Conservation (phyloP, 345 rosid species). For the Murraya koenigii region DNA sequence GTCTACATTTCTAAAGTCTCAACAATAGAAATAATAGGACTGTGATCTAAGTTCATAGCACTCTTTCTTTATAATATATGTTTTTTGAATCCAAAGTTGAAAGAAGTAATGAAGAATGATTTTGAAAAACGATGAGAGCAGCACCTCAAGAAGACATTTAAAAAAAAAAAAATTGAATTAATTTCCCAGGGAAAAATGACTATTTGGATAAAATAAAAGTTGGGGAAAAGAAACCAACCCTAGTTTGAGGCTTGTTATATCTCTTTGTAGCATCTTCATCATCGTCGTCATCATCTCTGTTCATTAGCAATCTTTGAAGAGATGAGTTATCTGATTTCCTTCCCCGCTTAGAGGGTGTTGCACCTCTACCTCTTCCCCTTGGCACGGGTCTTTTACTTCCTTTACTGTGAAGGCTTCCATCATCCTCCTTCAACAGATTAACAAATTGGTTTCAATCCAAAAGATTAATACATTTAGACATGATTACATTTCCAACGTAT, state of each 20-base stretch:
- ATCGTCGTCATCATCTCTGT: conserved; percentile 66
- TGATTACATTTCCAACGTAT: background rate
- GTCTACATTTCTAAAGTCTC: background rate
- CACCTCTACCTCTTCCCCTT: conserved; percentile 67
- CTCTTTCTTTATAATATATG: background rate
- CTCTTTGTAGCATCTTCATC: conserved; percentile 54
- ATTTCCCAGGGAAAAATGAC: background rate
- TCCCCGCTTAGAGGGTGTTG: conserved; percentile 75
- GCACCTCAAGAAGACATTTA: background rate
- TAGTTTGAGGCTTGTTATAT: conserved; percentile 61
- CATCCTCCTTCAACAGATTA: conserved; percentile 47
- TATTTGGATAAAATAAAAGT: background rate
- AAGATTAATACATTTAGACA: background rate
- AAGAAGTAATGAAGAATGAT: background rate
- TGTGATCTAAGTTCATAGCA: background rate
- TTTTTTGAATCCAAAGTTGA: background rate
- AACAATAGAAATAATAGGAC: too few species aligned
- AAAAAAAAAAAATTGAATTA: background rate
- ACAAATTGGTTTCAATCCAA: background rate
- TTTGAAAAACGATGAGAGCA: background rate
- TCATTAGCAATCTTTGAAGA: conserved; percentile 52
- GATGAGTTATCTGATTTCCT: conserved; percentile 61
- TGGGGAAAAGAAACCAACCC: conserved; percentile 43
- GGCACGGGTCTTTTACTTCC: conserved; percentile 77
- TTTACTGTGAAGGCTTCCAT: conserved; percentile 39